Evolutionary conservation across 73 alveolate species (phyloP), one percentile per base, ranked within the genome.

Genomic region (Paramecium octaurelia): DNA sequence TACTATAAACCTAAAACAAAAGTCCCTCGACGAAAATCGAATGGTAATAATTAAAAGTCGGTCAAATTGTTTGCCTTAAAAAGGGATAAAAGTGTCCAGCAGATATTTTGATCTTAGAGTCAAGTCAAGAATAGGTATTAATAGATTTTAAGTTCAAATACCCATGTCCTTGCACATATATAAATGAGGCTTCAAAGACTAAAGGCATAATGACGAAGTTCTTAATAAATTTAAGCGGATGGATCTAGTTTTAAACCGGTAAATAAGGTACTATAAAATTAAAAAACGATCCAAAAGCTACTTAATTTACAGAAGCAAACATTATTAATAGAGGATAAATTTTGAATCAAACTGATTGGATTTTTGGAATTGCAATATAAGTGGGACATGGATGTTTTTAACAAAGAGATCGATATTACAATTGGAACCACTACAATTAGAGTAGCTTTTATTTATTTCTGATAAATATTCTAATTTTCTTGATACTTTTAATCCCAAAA

Each of bases 11-110:
- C 44, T 27, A 64, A 64, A 31, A 64, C 21, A 34, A 34, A n/a
- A 31, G 10, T 0, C 48, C 84, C 12, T 64, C 42, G 2, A 64
- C 9, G 9, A 64, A 31, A 73, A 73, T 73, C 2, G 27, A 73
- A 35, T 73, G 87, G 87, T 21, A 73, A 8, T 3, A 73, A 31
- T 31, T 73, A 73, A 73, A 36, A 40, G 24, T 73, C 4, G 87
- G 87, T 21, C 31, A 73, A 9, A 40, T 73, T 73, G 59, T 73
- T 29, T 73, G 87, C 20, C 59, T 73, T 0, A 36, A 73, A 20
- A 73, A 73, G 16, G 87, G 87, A 43, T 60, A 73, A 73, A 36
- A 18, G 27, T 16, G 87, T 73, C 87, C 87, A 73, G 87, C 87
- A 36, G 68, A 73, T 73, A 29, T 73, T 8, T 18, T 73, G 38